Conservation (phyloP, 257 asterid species). For the Penstemon barbatus region DNA sequence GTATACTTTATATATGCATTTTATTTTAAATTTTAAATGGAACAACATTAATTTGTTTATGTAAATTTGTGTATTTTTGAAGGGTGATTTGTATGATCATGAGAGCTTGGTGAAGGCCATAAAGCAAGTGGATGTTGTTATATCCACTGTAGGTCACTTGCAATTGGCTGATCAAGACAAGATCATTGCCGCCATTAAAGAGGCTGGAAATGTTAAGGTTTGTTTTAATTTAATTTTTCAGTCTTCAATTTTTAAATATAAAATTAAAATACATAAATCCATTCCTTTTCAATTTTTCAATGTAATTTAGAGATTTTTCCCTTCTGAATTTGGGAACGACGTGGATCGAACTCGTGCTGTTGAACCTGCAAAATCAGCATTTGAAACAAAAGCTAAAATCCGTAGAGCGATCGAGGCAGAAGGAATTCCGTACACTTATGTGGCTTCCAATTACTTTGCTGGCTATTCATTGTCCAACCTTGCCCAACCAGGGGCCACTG, state of each 20-base stretch:
- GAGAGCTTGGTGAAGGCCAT: conserved; percentile 64
- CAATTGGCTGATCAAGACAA: conserved; percentile 60
- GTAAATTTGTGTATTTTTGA: not conserved
- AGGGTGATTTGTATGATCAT: conserved; percentile 67
- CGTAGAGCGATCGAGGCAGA: conserved; percentile 58
- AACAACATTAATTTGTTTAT: not conserved
- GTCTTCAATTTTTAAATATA: not conserved
- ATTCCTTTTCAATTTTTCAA: not conserved
- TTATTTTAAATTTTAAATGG: not conserved
- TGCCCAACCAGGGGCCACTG: conserved; percentile 43
- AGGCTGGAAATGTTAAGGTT: conserved; percentile 79
- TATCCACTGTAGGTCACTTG: conserved; percentile 51
- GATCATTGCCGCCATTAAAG: conserved; percentile 67
- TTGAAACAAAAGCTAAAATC: conserved; percentile 39
- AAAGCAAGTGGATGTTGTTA: conserved; percentile 71
- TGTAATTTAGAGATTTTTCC: conserved; percentile 61
- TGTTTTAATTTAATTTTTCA: not conserved
- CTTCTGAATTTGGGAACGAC: conserved; percentile 76
- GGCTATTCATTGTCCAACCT: conserved; percentile 56
- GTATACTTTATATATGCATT: not conserved
- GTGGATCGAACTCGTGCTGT: conserved; percentile 59
- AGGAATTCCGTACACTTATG: conserved; percentile 61
- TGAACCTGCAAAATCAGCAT: conserved; percentile 53
- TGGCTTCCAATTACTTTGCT: conserved; percentile 51
- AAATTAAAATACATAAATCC: not conserved